phyloP scores from a whole-genome alignment of 768 basidiomycete genomes.

The Atractiella rhizophila region DNA sequence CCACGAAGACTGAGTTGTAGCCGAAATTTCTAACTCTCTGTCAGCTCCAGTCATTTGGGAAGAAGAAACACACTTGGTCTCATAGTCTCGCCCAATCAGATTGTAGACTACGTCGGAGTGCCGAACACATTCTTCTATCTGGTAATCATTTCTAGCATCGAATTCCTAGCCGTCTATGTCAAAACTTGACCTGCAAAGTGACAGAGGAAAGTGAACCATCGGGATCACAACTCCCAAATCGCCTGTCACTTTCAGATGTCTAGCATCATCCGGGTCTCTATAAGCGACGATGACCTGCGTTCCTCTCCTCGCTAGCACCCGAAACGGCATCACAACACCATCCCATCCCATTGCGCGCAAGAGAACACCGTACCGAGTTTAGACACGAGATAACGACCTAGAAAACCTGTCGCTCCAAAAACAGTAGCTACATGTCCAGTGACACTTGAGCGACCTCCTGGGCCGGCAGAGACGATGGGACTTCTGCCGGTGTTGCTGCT shows the following conservation, averaged over 20 bases:
- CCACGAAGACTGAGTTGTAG: slow-evolving; percentile 52
- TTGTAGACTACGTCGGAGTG: slow-evolving; percentile 96
- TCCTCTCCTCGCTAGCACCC: slow-evolving; percentile 49
- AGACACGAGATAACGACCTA: slow-evolving; percentile 76
- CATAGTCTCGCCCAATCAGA: slow-evolving; percentile 74
- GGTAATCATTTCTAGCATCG: slow-evolving; percentile 69
- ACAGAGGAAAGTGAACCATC: slow-evolving; percentile 33
- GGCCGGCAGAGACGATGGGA: too few relatives aligned
- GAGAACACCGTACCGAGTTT: slow-evolving; percentile 70
- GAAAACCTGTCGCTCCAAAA: slow-evolving; percentile 85
- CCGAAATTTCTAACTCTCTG: slow-evolving; percentile 49
- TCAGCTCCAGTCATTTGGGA: neutral
- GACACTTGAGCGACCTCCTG: too few relatives aligned
- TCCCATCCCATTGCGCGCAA: neutral
- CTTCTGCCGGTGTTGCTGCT: too few relatives aligned
- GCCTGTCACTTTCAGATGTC: slow-evolving; percentile 73
- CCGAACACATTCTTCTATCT: slow-evolving; percentile 74
- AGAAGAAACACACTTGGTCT: slow-evolving; percentile 46
- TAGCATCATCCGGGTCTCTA: slow-evolving; percentile 75
- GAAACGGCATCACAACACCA: neutral
- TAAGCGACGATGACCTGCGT: slow-evolving; percentile 87
- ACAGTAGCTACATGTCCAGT: slow-evolving; percentile 80
- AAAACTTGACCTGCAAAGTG: neutral
- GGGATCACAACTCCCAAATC: slow-evolving; percentile 90
- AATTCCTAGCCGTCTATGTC: slow-evolving; percentile 41